phyloP scores from a whole-genome alignment of 2,329 filamentous ascomycete genomes.

The Arthrinium puccinioides region DNA sequence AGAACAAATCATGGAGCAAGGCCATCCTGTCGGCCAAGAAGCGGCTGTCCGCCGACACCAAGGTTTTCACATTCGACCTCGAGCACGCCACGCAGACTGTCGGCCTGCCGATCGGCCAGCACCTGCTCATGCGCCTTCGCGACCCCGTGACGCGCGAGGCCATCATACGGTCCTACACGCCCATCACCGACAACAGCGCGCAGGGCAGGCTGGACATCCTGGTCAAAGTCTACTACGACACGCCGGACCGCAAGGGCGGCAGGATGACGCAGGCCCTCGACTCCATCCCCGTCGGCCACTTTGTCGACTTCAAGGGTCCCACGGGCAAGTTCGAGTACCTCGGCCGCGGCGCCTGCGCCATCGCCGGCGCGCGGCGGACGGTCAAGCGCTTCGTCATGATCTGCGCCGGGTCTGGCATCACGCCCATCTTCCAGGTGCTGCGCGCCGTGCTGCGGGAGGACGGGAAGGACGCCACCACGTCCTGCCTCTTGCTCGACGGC shows the following conservation, averaged over 20 bases:
- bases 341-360: constrained; percentile 53
- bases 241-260: constrained; percentile 52
- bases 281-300: constrained; percentile 60
- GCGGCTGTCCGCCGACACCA: constrained; percentile 68
- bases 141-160: constrained; percentile 64
- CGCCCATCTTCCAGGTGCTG: constrained; percentile 82
- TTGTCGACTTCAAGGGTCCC: constrained; percentile 80
- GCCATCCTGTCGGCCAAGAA: constrained; percentile 61
- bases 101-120: constrained; percentile 78
- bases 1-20: constrained; percentile 66
- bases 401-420: constrained; percentile 82
- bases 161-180: constrained; percentile 83
- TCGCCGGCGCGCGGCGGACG: constrained; percentile 48
- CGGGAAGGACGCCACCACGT: constrained; percentile 55
- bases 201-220: constrained; percentile 65
- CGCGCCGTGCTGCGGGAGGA: constrained; percentile 70
- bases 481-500: constrained; percentile 68
- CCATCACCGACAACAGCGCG: constrained; percentile 57
- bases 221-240: constrained; percentile 73
- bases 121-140: constrained; percentile 74
- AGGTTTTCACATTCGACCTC: constrained; percentile 74
- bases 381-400: constrained; percentile 77
- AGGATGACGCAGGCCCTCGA: constrained; percentile 80
- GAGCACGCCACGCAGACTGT: constrained; percentile 63
- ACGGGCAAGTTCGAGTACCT: constrained; percentile 80